These are phyloP conservation scores for Suhomyces sp. DNA, from an alignment of 805 yeast genomes.

Conservation along the genomic window DNA sequence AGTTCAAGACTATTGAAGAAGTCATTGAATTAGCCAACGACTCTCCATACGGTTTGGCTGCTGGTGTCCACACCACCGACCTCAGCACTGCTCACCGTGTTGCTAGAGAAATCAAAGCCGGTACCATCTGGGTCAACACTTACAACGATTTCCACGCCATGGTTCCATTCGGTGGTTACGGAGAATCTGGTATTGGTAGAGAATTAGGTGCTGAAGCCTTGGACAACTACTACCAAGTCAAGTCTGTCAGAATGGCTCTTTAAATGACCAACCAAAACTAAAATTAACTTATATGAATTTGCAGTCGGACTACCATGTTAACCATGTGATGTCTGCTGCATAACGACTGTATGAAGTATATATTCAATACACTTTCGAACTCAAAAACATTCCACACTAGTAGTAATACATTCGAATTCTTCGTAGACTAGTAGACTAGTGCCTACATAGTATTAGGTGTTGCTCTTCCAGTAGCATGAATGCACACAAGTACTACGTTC, in stretches of 20 bases:
- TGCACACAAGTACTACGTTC: too few species aligned
- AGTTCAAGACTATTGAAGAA: constrained; percentile 80
- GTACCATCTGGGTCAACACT: constrained; percentile 90
- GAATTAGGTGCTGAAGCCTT: constrained; percentile 90
- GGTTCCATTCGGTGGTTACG: constrained; percentile 93
- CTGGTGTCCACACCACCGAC: constrained; percentile 82
- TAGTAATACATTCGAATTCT: too few species aligned
- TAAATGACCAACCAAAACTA: not conserved
- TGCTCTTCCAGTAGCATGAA: too few species aligned
- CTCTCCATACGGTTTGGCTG: constrained; percentile 82
- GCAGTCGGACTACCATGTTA: not conserved
- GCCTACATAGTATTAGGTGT: too few species aligned
- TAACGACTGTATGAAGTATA: not conserved
- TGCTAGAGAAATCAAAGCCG: constrained; percentile 72
- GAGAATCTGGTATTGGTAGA: constrained; percentile 89
- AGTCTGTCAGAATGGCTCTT: constrained; percentile 67
- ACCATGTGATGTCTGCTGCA: not conserved
- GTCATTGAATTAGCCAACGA: constrained; percentile 76
- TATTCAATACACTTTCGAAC: not conserved
- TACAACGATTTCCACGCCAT: constrained; percentile 83
- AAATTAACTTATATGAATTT: not conserved
- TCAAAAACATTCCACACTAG: too few species aligned
- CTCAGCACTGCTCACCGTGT: constrained; percentile 73
- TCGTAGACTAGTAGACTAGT: too few species aligned
- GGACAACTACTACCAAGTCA: constrained; percentile 79